These are phyloP conservation scores for Hypoxylon sp. DNA, from an alignment of 2,329 filamentous ascomycete genomes.

Conservation along the genomic window DNA sequence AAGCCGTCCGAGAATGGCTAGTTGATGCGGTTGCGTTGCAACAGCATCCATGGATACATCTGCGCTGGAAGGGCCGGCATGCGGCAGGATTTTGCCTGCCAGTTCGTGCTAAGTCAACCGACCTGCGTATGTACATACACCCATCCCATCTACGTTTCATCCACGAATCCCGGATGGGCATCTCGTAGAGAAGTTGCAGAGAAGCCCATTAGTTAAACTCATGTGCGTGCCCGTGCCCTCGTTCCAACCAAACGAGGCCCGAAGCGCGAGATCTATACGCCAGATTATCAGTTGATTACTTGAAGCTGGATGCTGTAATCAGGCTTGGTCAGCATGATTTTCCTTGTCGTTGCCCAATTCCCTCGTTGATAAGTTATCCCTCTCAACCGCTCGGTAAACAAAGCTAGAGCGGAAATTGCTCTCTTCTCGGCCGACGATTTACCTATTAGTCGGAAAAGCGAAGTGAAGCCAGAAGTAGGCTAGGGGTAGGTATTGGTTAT, in stretches of 20 bases:
- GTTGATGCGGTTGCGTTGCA: slow-evolving; percentile 33
- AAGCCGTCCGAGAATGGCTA: slow-evolving; percentile 29
- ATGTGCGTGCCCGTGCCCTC: slow-evolving; percentile 16
- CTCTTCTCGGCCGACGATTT: slow-evolving; percentile 32
- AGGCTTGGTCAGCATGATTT: slow-evolving; percentile 21
- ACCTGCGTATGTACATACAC: slow-evolving; percentile 18
- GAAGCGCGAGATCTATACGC: slow-evolving; percentile 27
- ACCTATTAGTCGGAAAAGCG: slow-evolving; percentile 27
- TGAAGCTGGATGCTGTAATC: slow-evolving; percentile 17
- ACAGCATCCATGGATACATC: slow-evolving; percentile 17
- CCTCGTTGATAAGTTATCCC: slow-evolving; percentile 22
- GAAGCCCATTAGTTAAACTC: slow-evolving; percentile 23
- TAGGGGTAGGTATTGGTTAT: slow-evolving; percentile 23
- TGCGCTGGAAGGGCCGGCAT: slow-evolving; percentile 27
- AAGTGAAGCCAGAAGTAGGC: slow-evolving; percentile 27
- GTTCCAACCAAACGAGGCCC: slow-evolving; percentile 31
- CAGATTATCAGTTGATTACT: slow-evolving; percentile 16
- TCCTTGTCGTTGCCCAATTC: slow-evolving; percentile 30
- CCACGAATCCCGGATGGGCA: slow-evolving; percentile 27
- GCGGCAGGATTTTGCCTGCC: slow-evolving; percentile 27
- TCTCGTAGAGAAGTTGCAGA: slow-evolving; percentile 28
- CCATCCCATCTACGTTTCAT: slow-evolving; percentile 30
- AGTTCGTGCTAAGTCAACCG: slow-evolving; percentile 27
- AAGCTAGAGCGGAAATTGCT: slow-evolving; percentile 23
- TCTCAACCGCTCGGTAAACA: slow-evolving; percentile 34